Evolutionary conservation across 805 yeast species (phyloP).

Genomic region (Yarrowia keelungensis): DNA sequence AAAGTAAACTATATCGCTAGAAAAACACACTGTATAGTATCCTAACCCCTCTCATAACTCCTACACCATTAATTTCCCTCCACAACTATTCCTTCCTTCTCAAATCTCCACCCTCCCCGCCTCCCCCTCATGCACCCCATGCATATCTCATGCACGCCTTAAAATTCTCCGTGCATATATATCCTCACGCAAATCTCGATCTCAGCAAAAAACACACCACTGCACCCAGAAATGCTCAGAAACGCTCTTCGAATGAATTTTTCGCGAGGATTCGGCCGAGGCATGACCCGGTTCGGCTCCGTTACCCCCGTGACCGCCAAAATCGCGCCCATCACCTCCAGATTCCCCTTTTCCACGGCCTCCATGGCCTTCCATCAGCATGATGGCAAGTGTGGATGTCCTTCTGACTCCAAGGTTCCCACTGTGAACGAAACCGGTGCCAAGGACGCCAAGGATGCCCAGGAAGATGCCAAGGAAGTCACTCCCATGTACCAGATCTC

Average conservation of each 20-base stretch:
- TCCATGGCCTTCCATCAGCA: slow-evolving; percentile 3
- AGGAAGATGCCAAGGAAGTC: slow-evolving; percentile 50
- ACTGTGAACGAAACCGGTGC: slow-evolving; percentile 11
- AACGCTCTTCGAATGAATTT: not conserved
- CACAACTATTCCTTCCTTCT: no score
- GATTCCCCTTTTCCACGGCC: slow-evolving; percentile 19
- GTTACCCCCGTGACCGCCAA: not conserved
- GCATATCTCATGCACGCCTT: slow-evolving; percentile 11
- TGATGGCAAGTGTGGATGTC: slow-evolving; percentile 5
- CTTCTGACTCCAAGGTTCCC: slow-evolving; percentile 1
- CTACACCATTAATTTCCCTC: no score
- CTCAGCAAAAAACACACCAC: not conserved
- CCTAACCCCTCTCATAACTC: no score
- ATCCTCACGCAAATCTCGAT: not conserved
- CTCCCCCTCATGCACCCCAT: no score
- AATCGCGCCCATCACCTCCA: slow-evolving; percentile 2
- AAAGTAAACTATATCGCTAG: no score
- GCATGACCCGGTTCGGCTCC: not conserved
- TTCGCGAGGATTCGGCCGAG: not conserved
- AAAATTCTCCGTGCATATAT: not conserved
- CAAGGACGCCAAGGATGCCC: slow-evolving; percentile 15
- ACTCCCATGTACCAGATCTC: slow-evolving; percentile 85
- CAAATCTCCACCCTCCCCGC: no score
- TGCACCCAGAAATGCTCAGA: not conserved
- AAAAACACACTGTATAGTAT: no score